Evolutionary conservation across 2,329 filamentous ascomycete genomes (phyloP).

Genomic region (Trichoderma endophyticum): DNA sequence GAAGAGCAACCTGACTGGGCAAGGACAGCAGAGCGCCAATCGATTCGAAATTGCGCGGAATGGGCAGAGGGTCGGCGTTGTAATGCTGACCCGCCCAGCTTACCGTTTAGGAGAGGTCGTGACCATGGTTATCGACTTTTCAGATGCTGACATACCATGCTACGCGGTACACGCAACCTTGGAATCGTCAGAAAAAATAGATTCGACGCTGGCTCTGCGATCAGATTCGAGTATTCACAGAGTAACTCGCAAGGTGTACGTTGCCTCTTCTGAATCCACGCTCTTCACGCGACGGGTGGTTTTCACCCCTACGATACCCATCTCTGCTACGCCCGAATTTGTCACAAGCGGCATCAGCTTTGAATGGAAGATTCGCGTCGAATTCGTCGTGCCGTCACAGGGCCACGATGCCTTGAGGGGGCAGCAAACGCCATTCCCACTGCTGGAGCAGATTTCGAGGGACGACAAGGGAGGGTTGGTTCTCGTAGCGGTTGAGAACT

Average conservation of each 20-base stretch:
- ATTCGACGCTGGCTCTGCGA: conserved; percentile 74
- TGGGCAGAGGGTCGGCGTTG: conserved; percentile 84
- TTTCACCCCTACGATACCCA: conserved; percentile 80
- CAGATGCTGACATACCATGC: conserved; percentile 71
- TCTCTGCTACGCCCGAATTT: conserved; percentile 83
- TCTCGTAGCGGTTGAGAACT: conserved; percentile 71
- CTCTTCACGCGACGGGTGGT: conserved; percentile 75
- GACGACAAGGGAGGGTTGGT: conserved; percentile 75
- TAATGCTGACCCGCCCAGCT: conserved; percentile 82
- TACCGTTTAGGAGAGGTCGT: conserved; percentile 88
- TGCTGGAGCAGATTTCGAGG: conserved; percentile 76
- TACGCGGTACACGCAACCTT: conserved; percentile 82
- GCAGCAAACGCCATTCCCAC: conserved; percentile 35
- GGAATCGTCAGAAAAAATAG: conserved; percentile 83
- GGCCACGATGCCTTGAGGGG: conserved; percentile 25
- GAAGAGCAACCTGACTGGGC: conserved; percentile 67
- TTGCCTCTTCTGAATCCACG: conserved; percentile 74
- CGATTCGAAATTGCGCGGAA: conserved; percentile 93
- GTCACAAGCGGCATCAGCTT: conserved; percentile 83
- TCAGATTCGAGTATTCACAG: conserved; percentile 82
- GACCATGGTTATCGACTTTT: conserved; percentile 80
- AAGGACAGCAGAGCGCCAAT: conserved; percentile 77
- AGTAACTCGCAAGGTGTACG: conserved; percentile 79
- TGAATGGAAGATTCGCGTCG: conserved; percentile 84
- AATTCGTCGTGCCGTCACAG: conserved; percentile 79